Percentiles rank a stretch among this genome's conserved stretches.
Conservation (phyloP, 331 rosid species). For the Phaseolus coccineus region DNA sequence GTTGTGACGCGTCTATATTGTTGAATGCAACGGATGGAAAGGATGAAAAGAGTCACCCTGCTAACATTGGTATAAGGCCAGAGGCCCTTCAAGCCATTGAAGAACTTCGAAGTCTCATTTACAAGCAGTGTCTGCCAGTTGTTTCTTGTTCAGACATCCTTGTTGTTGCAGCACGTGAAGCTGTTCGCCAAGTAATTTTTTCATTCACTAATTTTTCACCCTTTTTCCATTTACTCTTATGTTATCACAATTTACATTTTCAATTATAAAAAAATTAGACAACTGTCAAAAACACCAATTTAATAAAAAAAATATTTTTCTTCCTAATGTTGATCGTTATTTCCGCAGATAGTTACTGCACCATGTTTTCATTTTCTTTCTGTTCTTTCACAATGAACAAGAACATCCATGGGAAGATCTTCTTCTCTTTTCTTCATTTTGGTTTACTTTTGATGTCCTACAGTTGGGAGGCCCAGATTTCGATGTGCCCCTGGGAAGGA, state of each 20-base stretch:
- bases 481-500: constrained; percentile 74
- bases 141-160: constrained; percentile 32
- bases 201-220: neutral
- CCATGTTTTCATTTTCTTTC: neutral
- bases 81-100: constrained; percentile 37
- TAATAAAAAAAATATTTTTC: no score
- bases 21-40: neutral
- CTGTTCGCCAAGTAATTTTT: constrained; percentile 45
- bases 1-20: constrained; percentile 41
- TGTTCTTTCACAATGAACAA: no score
- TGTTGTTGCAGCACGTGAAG: constrained; percentile 30
- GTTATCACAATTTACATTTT: neutral
- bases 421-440: neutral
- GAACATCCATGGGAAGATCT: neutral
- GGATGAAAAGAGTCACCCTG: neutral
- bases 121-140: constrained; percentile 17
- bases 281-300: no score
- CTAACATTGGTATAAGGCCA: constrained; percentile 1
- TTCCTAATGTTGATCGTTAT: no score
- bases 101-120: neutral
- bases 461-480: constrained; percentile 73
- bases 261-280: neutral
- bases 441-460: neutral
- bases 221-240: no score
- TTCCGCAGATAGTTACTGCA: neutral